These are phyloP conservation scores for Candida khao-thaluensis DNA, from an alignment of 805 yeast genomes.

Conservation along the genomic window DNA sequence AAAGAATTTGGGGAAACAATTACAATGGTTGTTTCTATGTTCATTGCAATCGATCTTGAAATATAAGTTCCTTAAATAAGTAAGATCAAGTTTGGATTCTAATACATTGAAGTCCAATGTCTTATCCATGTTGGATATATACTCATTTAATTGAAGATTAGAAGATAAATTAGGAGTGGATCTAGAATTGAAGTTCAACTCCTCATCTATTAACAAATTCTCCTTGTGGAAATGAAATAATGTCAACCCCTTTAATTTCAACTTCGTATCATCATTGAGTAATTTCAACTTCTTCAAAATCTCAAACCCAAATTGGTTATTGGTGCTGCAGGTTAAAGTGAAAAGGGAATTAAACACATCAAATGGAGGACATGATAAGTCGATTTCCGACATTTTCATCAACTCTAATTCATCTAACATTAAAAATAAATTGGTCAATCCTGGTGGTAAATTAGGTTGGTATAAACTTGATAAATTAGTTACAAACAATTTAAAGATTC, in stretches of 20 bases:
- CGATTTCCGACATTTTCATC: slow-evolving; percentile 18
- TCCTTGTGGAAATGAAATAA: slow-evolving; percentile 34
- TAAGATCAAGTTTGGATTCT: slow-evolving; percentile 25
- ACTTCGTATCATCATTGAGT: slow-evolving; percentile 20
- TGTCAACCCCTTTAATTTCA: slow-evolving; percentile 28
- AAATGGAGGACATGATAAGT: slow-evolving; percentile 21
- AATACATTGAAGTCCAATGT: slow-evolving; percentile 20
- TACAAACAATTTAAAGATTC: slow-evolving; percentile 31
- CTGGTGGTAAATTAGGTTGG: slow-evolving; percentile 25
- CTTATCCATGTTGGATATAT: slow-evolving; percentile 19
- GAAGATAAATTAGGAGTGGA: not conserved
- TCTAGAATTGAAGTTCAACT: slow-evolving; percentile 7
- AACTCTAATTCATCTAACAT: slow-evolving; percentile 32
- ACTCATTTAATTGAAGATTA: slow-evolving; percentile 5
- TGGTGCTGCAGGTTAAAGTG: slow-evolving; percentile 33
- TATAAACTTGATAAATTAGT: slow-evolving; percentile 23
- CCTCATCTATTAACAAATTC: slow-evolving; percentile 12
- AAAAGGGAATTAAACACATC: slow-evolving; percentile 23
- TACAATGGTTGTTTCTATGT: slow-evolving; percentile 22
- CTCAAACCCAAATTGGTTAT: slow-evolving; percentile 30
- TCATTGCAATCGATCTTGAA: slow-evolving; percentile 33
- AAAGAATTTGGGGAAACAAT: slow-evolving; percentile 29
- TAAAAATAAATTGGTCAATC: slow-evolving; percentile 31
- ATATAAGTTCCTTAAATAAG: slow-evolving; percentile 21
- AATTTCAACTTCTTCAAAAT: slow-evolving; percentile 24